Base-by-base conservation (phyloP, 2,329 filamentous ascomycete genomes). In the Rutstroemia sp. region DNA sequence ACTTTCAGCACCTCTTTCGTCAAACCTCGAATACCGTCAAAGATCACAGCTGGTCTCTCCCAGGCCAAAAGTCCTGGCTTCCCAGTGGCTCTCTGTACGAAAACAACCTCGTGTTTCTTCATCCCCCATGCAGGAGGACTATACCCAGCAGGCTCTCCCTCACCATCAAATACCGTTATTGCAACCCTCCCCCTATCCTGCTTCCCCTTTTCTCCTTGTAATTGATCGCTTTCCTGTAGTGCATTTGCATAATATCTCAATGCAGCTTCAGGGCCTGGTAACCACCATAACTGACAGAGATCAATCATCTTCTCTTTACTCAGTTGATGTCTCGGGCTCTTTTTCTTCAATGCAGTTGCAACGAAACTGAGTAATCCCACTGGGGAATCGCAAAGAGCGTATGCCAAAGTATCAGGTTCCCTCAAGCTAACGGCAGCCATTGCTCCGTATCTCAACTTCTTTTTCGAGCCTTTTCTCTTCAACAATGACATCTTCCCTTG, bases 201-300 rank as follows among this genome's bases (percentile, higher is more conserved):
- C 38, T 54, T 49, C 37, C 39, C 53, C 49, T 60, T 46, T 37
- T 38, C 37, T 14, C 45, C 30, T 55, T 48, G 37, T 38, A 59
- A 51, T 9, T 37, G 39, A 14, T 57, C 57, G 3, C 59, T 52
- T 34, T 69, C 67, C 9, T 49, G 51, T 14, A 58, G 48, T 2
- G 63, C 66, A 25, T 58, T 54, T 18, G 78, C 73, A 79, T 77
- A 81, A 56, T 78, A 85, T 25, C 82, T 72, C 62, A 86, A 69
- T 3, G 77, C 77, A 1, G 77, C 77, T 64, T 87, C 84, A 0
- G 83, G 83, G 0, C 84, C 85, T 0, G 85, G 83, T 0, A 88
- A 69, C 85, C 85, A 88, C 21, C 82, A 79, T 27, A 87, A 70
- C 66, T 81, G 78, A 1, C 81, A 78, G 63, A 85, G 73, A 18